Conservation (phyloP, 768 basidiomycete genomes). For the Boletus fagicola region DNA sequence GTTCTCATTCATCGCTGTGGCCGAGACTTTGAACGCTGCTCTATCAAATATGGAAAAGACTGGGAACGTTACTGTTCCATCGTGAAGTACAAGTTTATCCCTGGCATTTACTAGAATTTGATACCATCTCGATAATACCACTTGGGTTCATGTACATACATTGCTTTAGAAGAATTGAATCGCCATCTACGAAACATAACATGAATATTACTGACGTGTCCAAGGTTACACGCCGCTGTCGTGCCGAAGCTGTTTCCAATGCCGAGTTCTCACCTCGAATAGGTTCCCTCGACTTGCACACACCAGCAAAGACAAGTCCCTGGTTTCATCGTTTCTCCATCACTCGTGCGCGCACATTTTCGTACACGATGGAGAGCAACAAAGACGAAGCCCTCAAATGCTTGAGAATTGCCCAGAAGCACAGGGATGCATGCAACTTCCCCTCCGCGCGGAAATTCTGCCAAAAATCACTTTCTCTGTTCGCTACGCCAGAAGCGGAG, state of each 20-base stretch:
- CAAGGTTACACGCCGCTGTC: neutral
- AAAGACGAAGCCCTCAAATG: constrained; percentile 87
- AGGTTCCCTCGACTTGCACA: neutral
- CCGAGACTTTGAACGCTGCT: constrained; percentile 95
- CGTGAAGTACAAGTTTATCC: constrained; percentile 90
- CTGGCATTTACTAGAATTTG: constrained; percentile 65
- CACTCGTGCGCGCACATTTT: constrained; percentile 6
- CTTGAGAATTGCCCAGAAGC: constrained; percentile 73
- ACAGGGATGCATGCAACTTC: constrained; percentile 69
- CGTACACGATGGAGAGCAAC: constrained; percentile 71
- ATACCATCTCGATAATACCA: constrained; percentile 16
- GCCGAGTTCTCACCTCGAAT: constrained; percentile 28
- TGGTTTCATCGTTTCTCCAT: constrained; percentile 9
- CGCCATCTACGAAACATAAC: neutral
- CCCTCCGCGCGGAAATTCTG: constrained; percentile 84
- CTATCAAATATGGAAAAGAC: constrained; percentile 90
- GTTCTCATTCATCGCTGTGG: constrained; percentile 90
- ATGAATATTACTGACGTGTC: constrained; percentile 7
- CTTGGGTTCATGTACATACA: neutral
- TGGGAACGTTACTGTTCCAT: constrained; percentile 88
- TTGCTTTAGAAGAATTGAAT: neutral
- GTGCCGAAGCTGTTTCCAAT: constrained; percentile 6
- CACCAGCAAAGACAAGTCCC: constrained; percentile 2
- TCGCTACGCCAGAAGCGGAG: constrained; percentile 72
- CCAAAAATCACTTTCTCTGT: constrained; percentile 82